A percentile compares a stretch with the other conserved stretches of the same genome.
Conservation (phyloP, 495 filamentous ascomycete genomes). For the Usnea hakonensis region DNA sequence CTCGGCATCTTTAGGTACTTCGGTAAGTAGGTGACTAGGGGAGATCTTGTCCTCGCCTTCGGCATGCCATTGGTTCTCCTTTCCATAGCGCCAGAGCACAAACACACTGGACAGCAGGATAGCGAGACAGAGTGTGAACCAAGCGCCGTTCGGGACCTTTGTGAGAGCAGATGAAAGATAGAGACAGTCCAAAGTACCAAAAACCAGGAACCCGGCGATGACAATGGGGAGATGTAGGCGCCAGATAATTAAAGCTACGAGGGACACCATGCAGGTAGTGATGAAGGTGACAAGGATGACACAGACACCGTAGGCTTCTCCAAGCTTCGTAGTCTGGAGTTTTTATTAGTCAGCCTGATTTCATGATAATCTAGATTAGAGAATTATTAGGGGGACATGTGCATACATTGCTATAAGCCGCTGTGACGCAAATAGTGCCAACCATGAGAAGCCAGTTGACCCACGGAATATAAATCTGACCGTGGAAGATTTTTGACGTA, state of each 20-base stretch:
- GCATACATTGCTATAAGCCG: slow-evolving; percentile 60
- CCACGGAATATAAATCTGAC: slow-evolving; percentile 63
- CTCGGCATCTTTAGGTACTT: background rate
- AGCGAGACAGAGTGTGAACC: slow-evolving; percentile 64
- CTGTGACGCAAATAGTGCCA: slow-evolving; percentile 65
- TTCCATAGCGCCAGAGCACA: slow-evolving; percentile 66
- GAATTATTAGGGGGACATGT: background rate
- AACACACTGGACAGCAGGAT: slow-evolving; percentile 51
- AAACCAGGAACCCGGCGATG: slow-evolving; percentile 51
- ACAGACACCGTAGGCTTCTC: slow-evolving; percentile 54
- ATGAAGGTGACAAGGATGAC: slow-evolving; percentile 72
- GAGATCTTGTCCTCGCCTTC: slow-evolving; percentile 54
- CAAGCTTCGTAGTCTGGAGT: slow-evolving; percentile 39
- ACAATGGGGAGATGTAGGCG: slow-evolving; percentile 49
- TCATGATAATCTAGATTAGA: background rate
- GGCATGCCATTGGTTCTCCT: slow-evolving; percentile 63
- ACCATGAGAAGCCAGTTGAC: slow-evolving; percentile 69
- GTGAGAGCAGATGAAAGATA: slow-evolving; percentile 59
- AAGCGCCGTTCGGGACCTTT: slow-evolving; percentile 65
- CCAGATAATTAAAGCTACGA: slow-evolving; percentile 64
- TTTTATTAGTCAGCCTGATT: background rate
- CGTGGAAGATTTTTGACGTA: slow-evolving; percentile 57
- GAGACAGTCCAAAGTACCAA: slow-evolving; percentile 54
- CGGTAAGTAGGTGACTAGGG: slow-evolving; percentile 37
- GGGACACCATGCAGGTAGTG: slow-evolving; percentile 59